phyloP scores from a whole-genome alignment of 2,329 filamentous ascomycete species.

The Chalaropsis thielavioides region DNA sequence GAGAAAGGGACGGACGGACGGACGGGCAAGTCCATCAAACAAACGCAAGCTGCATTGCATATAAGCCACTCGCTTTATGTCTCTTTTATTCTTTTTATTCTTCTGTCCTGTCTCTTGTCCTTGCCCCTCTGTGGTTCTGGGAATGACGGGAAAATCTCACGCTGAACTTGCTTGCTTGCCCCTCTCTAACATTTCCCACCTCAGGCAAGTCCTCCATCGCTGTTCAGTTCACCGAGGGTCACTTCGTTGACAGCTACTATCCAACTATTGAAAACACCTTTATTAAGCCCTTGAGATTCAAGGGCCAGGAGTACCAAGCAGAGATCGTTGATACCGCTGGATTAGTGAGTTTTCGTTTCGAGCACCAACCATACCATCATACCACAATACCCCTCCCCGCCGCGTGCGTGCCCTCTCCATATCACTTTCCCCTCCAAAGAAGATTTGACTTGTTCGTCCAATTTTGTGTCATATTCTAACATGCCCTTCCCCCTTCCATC shows the following conservation, averaged over 20 bases:
- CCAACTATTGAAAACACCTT: slow-evolving; percentile 99
- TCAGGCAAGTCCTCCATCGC: slow-evolving; percentile 93
- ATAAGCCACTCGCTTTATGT: not conserved
- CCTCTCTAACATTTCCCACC: not conserved
- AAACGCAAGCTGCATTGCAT: not conserved
- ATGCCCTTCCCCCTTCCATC: slow-evolving; percentile 12
- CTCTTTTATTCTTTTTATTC: not conserved
- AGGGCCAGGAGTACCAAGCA: slow-evolving; percentile 82
- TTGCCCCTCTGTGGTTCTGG: too few relatives aligned
- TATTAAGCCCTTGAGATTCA: slow-evolving; percentile 84
- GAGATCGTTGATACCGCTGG: slow-evolving; percentile 98
- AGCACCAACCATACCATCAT: too few relatives aligned
- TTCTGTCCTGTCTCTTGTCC: not conserved
- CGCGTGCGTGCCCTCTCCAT: not conserved
- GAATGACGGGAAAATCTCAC: not conserved
- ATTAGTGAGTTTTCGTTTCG: slow-evolving; percentile 52
- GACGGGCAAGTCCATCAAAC: not conserved
- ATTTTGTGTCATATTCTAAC: not conserved
- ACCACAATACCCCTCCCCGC: too few relatives aligned
- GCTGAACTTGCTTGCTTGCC: not conserved
- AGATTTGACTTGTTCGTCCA: not conserved
- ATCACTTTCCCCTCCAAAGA: not conserved
- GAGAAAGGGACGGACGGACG: not conserved
- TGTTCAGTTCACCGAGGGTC: slow-evolving; percentile 90
- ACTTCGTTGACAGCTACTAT: slow-evolving; percentile 98